phyloP scores from a whole-genome alignment of 75 land plant species.

The Cunninghamia lanceolata region DNA sequence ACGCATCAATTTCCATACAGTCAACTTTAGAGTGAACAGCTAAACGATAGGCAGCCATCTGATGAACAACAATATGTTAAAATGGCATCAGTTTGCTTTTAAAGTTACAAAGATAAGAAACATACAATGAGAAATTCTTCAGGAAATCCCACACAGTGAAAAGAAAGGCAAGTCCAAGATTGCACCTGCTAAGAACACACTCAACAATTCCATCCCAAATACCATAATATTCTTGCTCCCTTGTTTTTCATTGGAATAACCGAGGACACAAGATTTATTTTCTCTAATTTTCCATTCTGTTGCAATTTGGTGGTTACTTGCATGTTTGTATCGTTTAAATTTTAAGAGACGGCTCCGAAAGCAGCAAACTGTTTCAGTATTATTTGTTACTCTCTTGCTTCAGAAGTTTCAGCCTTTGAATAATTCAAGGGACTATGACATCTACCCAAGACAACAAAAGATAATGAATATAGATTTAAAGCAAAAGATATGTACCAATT shows the following conservation, averaged over 20 bases:
- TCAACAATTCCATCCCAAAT: background rate
- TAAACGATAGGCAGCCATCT: slow-evolving; percentile 59
- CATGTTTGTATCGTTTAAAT: background rate
- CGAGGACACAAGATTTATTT: background rate
- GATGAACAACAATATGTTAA: slow-evolving; percentile 14
- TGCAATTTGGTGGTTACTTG: background rate
- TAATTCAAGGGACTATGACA: background rate
- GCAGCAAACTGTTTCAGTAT: background rate
- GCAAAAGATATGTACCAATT: background rate
- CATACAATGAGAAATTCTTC: background rate
- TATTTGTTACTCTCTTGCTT: background rate
- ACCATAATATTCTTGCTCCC: background rate
- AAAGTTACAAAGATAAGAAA: background rate
- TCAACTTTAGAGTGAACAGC: slow-evolving; percentile 68
- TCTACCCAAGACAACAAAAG: background rate
- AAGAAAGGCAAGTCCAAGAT: background rate
- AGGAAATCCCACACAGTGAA: background rate
- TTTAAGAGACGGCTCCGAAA: background rate
- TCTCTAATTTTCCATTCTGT: background rate
- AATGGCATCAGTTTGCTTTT: background rate
- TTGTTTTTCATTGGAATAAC: background rate
- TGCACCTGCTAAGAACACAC: background rate
- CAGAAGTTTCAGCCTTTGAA: background rate
- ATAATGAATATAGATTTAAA: background rate
- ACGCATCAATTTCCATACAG: slow-evolving; percentile 84